phyloP scores from a whole-genome alignment of 169 alveolate species.

The Cystoisospora suis region DNA sequence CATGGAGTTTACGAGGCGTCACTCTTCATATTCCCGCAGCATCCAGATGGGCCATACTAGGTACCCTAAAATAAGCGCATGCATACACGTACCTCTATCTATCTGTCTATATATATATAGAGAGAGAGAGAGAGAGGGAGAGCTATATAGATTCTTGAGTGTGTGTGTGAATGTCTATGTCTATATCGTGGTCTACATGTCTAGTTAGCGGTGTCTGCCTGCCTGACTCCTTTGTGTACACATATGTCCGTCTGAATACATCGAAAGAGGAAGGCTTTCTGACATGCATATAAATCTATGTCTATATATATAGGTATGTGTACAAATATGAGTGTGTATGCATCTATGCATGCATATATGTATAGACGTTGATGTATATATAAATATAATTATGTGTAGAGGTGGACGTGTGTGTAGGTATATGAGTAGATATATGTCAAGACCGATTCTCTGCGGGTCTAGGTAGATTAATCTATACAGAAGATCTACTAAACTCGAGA shows the following conservation, averaged over 20 bases:
- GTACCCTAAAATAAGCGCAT: not conserved
- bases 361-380: not conserved
- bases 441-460: not conserved
- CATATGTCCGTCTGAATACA: not conserved
- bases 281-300: not conserved
- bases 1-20: constrained; percentile 39
- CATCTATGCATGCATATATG: not conserved
- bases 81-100: not conserved
- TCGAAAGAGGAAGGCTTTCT: not conserved
- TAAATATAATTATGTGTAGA: not conserved
- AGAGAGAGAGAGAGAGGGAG: not conserved
- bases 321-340: not conserved
- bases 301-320: not conserved
- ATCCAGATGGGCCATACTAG: not conserved
- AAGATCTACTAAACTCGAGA: too few relatives aligned
- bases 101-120: not conserved
- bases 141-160: not conserved
- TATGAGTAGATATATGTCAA: not conserved
- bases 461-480: not conserved
- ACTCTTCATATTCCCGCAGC: constrained; percentile 45
- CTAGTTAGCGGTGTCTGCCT: not conserved
- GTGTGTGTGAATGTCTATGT: not conserved
- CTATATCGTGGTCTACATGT: not conserved
- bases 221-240: not conserved
- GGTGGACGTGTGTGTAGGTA: not conserved